Conservation (phyloP, 768 basidiomycete species). For the Russula griseocarnosa region DNA sequence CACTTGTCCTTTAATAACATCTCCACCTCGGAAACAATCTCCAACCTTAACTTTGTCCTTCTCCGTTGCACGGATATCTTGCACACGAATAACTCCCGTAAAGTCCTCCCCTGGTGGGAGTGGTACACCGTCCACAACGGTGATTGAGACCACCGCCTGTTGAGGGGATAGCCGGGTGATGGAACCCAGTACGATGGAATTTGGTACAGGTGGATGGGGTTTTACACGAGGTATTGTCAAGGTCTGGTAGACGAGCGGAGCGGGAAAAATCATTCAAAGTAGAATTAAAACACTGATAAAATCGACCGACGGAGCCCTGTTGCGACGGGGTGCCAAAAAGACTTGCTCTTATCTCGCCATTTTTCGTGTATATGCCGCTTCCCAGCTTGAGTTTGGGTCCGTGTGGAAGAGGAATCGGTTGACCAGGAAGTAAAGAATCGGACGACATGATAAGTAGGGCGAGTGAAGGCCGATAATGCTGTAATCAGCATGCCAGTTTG, state of each 20-base stretch:
- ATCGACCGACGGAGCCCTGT: slow-evolving; percentile 62
- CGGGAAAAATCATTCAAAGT: slow-evolving; percentile 29
- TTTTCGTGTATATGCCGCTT: slow-evolving; percentile 59
- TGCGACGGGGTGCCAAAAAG: slow-evolving; percentile 60
- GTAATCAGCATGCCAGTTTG: slow-evolving; percentile 18
- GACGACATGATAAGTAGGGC: slow-evolving; percentile 33
- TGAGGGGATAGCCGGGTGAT: slow-evolving; percentile 78
- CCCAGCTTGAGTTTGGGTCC: slow-evolving; percentile 58
- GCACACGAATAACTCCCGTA: slow-evolving; percentile 78
- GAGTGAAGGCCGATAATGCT: background rate
- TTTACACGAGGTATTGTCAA: slow-evolving; percentile 61
- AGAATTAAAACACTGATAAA: slow-evolving; percentile 28
- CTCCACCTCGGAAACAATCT: slow-evolving; percentile 88
- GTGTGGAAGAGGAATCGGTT: slow-evolving; percentile 58
- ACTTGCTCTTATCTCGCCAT: slow-evolving; percentile 63
- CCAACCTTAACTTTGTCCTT: slow-evolving; percentile 86
- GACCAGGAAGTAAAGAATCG: slow-evolving; percentile 63
- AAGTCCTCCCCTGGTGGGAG: slow-evolving; percentile 84
- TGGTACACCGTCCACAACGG: slow-evolving; percentile 82
- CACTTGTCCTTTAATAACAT: slow-evolving; percentile 82
- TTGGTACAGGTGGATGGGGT: slow-evolving; percentile 67
- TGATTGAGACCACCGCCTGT: slow-evolving; percentile 79
- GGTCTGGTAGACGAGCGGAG: slow-evolving; percentile 39
- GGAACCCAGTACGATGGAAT: slow-evolving; percentile 76
- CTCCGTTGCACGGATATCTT: slow-evolving; percentile 87